Evolutionary conservation across 805 yeast species (phyloP).

Genomic region (Vanderwaltozyma tropicalis): DNA sequence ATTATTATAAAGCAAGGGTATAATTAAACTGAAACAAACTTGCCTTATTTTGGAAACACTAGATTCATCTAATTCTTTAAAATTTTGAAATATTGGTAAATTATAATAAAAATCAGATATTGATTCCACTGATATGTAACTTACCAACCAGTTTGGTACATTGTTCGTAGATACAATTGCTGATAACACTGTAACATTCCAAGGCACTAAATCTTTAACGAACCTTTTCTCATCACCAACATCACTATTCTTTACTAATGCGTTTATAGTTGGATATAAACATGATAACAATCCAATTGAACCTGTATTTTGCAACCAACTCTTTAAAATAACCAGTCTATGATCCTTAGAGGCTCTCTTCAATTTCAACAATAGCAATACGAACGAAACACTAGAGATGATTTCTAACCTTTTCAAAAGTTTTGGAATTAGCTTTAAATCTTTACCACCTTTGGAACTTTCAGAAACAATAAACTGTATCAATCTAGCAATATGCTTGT

Average conservation of each 20-base stretch:
- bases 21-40: slow-evolving; percentile 6
- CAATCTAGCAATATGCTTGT: too few species aligned
- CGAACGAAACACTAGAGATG: too few species aligned
- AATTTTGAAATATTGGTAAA: not conserved
- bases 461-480: too few species aligned
- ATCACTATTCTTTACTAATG: not conserved
- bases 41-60: slow-evolving; percentile 7
- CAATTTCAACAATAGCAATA: too few species aligned
- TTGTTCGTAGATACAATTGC: not conserved
- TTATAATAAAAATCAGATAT: slow-evolving; percentile 4
- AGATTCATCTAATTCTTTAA: slow-evolving; percentile 1
- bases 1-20: slow-evolving; percentile 8
- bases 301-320: not conserved
- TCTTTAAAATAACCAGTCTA: too few species aligned
- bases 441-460: too few species aligned
- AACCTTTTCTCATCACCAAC: not conserved
- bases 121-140: slow-evolving; percentile 11
- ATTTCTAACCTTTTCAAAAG: too few species aligned
- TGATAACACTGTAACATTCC: not conserved
- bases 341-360: too few species aligned
- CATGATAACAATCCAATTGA: not conserved
- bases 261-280: not conserved
- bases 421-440: too few species aligned
- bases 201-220: not conserved
- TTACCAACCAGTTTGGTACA: slow-evolving; percentile 10